Percentiles rank a stretch among this genome's conserved stretches.
phyloP scores from a whole-genome alignment of 352 stramenopile species.

The Phytopythium sindhum region DNA sequence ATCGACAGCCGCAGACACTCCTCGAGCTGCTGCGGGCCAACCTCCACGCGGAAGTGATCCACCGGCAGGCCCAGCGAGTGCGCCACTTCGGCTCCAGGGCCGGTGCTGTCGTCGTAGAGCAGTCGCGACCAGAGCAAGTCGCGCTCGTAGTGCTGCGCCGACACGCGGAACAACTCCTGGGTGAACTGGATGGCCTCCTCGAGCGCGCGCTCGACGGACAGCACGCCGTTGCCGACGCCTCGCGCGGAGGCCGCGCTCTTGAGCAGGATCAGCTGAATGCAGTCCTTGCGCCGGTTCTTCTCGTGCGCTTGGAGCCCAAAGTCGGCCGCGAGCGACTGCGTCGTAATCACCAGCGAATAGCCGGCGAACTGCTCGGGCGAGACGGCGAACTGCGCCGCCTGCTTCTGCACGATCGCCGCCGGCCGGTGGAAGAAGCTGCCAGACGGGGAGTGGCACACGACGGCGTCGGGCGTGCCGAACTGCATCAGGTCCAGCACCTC shows the following conservation, averaged over 20 bases:
- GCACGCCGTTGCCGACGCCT: constrained; percentile 44
- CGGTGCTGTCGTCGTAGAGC: constrained; percentile 62
- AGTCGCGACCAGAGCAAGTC: constrained; percentile 84
- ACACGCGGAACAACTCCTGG: constrained; percentile 74
- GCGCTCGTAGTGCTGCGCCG: constrained; percentile 78
- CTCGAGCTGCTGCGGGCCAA: constrained; percentile 79
- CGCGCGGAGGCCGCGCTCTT: constrained; percentile 34
- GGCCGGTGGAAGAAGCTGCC: constrained; percentile 79
- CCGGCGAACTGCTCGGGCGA: constrained; percentile 25
- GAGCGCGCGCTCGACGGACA: constrained; percentile 63
- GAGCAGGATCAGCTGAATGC: constrained; percentile 66
- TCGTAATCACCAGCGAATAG: constrained; percentile 80
- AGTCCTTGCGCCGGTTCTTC: constrained; percentile 58
- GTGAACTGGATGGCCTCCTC: constrained; percentile 75
- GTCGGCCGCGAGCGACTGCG: constrained; percentile 41
- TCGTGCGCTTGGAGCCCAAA: constrained; percentile 28
- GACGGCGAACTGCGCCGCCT: constrained; percentile 15
- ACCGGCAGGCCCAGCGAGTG: constrained; percentile 43
- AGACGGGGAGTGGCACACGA: constrained; percentile 72
- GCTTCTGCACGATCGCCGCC: constrained; percentile 22
- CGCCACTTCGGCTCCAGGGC: constrained; percentile 48
- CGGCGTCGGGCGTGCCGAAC: constrained; percentile 77
- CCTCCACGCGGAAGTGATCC: constrained; percentile 66
- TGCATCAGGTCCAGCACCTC: constrained; percentile 81
- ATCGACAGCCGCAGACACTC: constrained; percentile 80